Base-by-base conservation (phyloP, 257 asterid species). In the Henckelia pumila region DNA sequence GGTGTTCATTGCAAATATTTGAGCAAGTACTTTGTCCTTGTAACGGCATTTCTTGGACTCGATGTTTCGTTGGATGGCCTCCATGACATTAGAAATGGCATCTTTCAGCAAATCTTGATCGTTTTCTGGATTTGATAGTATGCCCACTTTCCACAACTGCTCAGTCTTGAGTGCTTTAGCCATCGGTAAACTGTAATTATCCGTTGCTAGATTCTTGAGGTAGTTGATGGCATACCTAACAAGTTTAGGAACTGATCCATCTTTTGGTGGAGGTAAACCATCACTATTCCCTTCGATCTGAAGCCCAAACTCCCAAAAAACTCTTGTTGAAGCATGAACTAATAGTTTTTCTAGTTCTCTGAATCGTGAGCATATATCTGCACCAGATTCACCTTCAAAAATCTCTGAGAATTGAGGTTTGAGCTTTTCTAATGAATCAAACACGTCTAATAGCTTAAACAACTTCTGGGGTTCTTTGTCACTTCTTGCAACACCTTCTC, bases 361-460 rank as follows among this genome's bases (percentile, higher is more conserved):
- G 21, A 76, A 88, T 14, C 97, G 75, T 11, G 79, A 66, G 66
- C 88, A 79, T 61, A 90, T 81, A 47, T 81, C 95, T 7, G 73
- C 79, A 2, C 89, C 92, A 1, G 97, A 61, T 75, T 83, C 88
- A 1, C 89, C 95, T 0, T 81, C 79, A 24, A 91, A 91, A 37
- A 84, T 76, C 9, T 74, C 68, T 0, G 71, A 33, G 75, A 88
- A 83, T 0, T 81, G 72, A 0, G 86, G 81, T 52, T 83, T 86
- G 22, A 91, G 83, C 16, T 63, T 82, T 29, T 86, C 89, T 8
- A 91, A 71, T 0, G 92, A 83, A 2, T 78, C 84, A 22, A 83
- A 83, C 95, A 86, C 88, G 75, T 91, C 96, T n/a, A 91, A 59
- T 8, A 91, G 97, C 82, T 86, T 91, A 80, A 91, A 91, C 19